Percentiles rank a stretch among this genome's conserved stretches.
Conservation (phyloP, 116 monocot genomes). For the Trichopus zeylanicus region DNA sequence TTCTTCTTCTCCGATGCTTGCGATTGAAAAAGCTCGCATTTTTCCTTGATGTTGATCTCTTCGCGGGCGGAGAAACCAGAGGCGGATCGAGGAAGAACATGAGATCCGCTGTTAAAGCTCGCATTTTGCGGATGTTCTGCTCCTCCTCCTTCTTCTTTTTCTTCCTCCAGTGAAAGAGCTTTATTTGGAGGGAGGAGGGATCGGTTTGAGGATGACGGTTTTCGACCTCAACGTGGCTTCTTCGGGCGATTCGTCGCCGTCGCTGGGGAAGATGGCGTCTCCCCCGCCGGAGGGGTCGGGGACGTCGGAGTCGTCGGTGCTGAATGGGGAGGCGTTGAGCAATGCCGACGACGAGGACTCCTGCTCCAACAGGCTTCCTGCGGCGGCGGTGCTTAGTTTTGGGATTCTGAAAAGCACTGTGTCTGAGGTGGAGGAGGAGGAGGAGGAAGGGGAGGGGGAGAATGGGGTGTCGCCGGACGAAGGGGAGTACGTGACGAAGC, state of each 20-base stretch:
- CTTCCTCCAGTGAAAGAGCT: too few species aligned
- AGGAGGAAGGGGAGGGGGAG: constrained; percentile 14
- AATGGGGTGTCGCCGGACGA: neutral
- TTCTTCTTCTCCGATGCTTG: too few species aligned
- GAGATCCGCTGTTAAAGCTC: too few species aligned
- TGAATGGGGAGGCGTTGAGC: constrained; percentile 38
- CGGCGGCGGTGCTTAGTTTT: constrained; percentile 22
- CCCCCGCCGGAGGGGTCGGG: constrained; percentile 29
- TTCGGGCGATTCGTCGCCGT: constrained; percentile 17
- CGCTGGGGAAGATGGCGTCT: constrained; percentile 3
- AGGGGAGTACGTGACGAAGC: constrained; percentile 20
- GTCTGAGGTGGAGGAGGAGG: constrained; percentile 10
- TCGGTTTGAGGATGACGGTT: constrained; percentile 5
- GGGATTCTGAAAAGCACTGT: constrained; percentile 24
- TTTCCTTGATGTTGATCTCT: too few species aligned
- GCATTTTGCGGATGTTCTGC: too few species aligned
- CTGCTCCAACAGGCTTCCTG: constrained; percentile 10
- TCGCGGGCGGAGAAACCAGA: too few species aligned
- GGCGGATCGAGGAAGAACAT: too few species aligned
- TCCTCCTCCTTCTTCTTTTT: too few species aligned
- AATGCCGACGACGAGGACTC: constrained; percentile 30
- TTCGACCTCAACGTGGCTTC: constrained; percentile 71
- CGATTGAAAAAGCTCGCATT: too few species aligned
- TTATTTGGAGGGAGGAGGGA: neutral
- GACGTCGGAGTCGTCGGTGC: constrained; percentile 52